Evolutionary conservation across 1,284 basidiomycete genomes (phyloP).

Genomic region (Clitocybe nebularis): DNA sequence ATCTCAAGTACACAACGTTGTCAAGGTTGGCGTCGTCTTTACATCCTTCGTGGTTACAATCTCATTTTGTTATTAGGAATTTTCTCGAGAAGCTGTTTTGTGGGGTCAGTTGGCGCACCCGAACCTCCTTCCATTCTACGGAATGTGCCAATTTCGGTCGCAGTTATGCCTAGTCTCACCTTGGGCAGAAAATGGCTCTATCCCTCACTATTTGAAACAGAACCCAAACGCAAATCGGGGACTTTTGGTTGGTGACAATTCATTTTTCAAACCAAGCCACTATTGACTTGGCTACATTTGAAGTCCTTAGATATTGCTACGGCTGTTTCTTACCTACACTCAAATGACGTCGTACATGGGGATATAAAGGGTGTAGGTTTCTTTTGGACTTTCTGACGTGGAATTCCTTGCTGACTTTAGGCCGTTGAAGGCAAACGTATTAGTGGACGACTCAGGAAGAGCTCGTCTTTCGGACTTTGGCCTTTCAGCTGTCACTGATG

Average conservation of each 20-base stretch:
- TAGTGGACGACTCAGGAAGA: conserved; percentile 17
- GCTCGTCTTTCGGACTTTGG: conserved; percentile 28
- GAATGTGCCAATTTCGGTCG: conserved; percentile 16
- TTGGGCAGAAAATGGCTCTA: conserved; percentile 20
- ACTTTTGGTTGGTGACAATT: conserved; percentile 8
- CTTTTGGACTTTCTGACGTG: not conserved
- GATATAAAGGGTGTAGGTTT: conserved; percentile 11
- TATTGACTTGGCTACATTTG: not conserved
- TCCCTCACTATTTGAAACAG: conserved; percentile 12
- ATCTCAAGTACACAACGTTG: conserved; percentile 6
- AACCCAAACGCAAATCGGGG: conserved; percentile 8
- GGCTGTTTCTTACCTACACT: conserved; percentile 9
- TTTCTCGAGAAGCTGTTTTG: conserved; percentile 17
- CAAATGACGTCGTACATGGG: conserved; percentile 7
- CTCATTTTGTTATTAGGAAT: conserved; percentile 11
- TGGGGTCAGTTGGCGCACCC: conserved; percentile 20
- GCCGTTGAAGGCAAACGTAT: conserved; percentile 22
- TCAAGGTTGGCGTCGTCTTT: conserved; percentile 7
- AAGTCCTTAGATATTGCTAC: not conserved
- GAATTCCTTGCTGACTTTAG: not conserved
- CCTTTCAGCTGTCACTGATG: conserved; percentile 18
- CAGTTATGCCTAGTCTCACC: conserved; percentile 21
- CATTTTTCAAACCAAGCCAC: not conserved
- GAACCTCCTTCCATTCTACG: conserved; percentile 22
- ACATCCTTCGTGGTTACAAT: not conserved